phyloP scores from a whole-genome alignment of 805 yeast genomes.

The Torulaspora gathmanii region DNA sequence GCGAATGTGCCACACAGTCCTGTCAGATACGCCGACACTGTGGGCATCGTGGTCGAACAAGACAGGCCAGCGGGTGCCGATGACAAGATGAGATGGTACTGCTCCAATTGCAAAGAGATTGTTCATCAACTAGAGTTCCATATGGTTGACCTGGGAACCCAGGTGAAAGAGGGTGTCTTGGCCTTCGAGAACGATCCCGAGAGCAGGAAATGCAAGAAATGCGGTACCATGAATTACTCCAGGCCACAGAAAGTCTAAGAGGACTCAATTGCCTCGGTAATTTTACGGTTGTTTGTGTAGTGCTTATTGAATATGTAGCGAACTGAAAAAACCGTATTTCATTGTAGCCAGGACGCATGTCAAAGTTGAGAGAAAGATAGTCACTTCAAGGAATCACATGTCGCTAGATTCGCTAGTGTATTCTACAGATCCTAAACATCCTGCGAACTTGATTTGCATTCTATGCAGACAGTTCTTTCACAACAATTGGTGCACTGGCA shows the following conservation, averaged over 20 bases:
- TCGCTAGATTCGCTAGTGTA: conserved; percentile 27
- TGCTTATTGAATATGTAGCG: not conserved
- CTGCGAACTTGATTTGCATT: conserved; percentile 81
- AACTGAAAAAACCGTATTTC: not conserved
- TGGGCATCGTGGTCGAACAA: conserved; percentile 89
- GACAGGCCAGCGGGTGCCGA: conserved; percentile 69
- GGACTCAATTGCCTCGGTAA: not conserved
- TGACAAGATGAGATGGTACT: conserved; percentile 86
- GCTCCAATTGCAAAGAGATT: conserved; percentile 58
- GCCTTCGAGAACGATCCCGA: conserved; percentile 58
- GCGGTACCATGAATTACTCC: conserved; percentile 72
- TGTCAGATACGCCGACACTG: conserved; percentile 75
- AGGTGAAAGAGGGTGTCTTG: conserved; percentile 76
- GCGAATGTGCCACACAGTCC: conserved; percentile 87
- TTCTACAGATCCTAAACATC: conserved; percentile 56
- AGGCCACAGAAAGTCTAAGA: conserved; percentile 41
- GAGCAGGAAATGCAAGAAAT: conserved; percentile 65
- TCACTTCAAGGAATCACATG: not conserved
- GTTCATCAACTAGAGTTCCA: conserved; percentile 69
- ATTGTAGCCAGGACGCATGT: too few species aligned
- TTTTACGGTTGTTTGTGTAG: not conserved
- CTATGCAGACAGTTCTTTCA: conserved; percentile 71
- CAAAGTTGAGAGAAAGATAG: not conserved
- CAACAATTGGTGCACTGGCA: conserved; percentile 90
- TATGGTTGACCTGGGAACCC: conserved; percentile 81